Evolutionary conservation across 2,329 filamentous ascomycete species (phyloP), one percentile per base, ranked within the genome.

Genomic region (Neonectria hederae): DNA sequence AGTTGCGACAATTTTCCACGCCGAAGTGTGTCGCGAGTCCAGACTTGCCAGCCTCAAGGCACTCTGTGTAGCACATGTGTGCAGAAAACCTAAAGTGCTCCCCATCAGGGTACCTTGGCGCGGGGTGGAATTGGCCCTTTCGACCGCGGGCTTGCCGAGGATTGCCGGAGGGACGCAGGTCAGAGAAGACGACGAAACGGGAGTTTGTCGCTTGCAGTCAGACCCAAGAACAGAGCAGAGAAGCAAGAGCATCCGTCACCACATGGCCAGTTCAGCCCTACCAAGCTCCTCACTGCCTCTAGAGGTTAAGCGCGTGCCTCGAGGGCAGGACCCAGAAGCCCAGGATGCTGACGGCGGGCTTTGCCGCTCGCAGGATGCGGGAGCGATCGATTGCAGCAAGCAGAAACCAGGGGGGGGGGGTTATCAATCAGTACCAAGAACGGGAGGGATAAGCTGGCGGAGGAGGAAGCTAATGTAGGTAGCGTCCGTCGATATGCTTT

Each of bases 261-360:
- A 24, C 28, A 32, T 11, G 14, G 21, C 17, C 61, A 43, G 55
- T 45, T 71, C 69, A 72, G 69, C 69, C 69, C 68, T 72, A 72
- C 58, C 62, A 62, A 51, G 62, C 54, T 42, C 56, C 57, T 72
- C 61, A 51, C 66, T 72, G 63, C 70, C 69, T 71, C 70, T 72
- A 72, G 70, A 72, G 70, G 70, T 49, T 68, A 72, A 72, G 70
- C 70, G 70, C 71, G 68, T 62, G n/a, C 66, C 63, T 67, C 43
- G 55, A 65, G 63, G 67, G 55, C 63, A 62, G 61, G 65, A 54
- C 56, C 60, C 65, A 61, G 66, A 53, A 53, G 54, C 60, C 65
- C 64, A 57, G 64, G 54, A 70, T 66, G 68, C 69, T 68, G 53
- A 63, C 66, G 58, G 65, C 69, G 70, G 70, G 70, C 60, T 65